phyloP scores from a whole-genome alignment of 83 land plant genomes.

The Picea abies region DNA sequence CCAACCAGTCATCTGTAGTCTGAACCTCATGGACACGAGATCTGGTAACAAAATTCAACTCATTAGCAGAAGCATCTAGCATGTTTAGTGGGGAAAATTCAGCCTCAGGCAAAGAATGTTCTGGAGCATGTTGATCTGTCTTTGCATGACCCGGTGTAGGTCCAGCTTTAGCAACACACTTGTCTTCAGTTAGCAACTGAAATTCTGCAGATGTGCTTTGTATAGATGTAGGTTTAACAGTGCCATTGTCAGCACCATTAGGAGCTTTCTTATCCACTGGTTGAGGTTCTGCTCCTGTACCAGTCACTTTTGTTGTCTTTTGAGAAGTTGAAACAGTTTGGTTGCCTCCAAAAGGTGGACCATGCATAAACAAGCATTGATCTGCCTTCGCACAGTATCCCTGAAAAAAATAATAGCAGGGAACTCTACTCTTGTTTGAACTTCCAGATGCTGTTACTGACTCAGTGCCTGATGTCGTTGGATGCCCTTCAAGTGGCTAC shows the following conservation, averaged over 20 bases:
- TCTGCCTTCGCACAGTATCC: slow-evolving; percentile 77
- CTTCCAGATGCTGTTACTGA: slow-evolving; percentile 21
- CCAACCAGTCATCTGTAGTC: slow-evolving; percentile 13
- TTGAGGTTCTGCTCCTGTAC: slow-evolving; percentile 15
- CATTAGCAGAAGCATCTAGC: slow-evolving; percentile 3
- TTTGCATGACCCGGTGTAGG: neutral
- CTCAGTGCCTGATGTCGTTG: neutral
- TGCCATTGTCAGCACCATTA: slow-evolving; percentile 2
- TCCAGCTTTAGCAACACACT: neutral
- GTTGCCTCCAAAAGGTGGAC: slow-evolving; percentile 10
- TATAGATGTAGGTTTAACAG: neutral
- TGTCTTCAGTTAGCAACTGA: neutral
- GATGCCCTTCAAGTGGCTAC: slow-evolving; percentile 58
- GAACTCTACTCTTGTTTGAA: slow-evolving; percentile 42
- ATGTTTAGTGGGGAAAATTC: neutral
- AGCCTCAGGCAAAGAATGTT: neutral
- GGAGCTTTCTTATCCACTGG: slow-evolving; percentile 5
- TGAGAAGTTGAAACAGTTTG: slow-evolving; percentile 7
- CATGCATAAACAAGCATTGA: slow-evolving; percentile 66
- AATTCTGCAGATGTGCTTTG: slow-evolving; percentile 8
- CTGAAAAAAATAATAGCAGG: slow-evolving; percentile 64
- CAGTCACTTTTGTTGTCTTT: slow-evolving; percentile 8
- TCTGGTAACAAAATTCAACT: neutral
- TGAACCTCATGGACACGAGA: neutral
- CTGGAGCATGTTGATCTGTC: neutral